phyloP scores from a whole-genome alignment of 805 yeast species.

The Vanderwaltozyma polyspora region DNA sequence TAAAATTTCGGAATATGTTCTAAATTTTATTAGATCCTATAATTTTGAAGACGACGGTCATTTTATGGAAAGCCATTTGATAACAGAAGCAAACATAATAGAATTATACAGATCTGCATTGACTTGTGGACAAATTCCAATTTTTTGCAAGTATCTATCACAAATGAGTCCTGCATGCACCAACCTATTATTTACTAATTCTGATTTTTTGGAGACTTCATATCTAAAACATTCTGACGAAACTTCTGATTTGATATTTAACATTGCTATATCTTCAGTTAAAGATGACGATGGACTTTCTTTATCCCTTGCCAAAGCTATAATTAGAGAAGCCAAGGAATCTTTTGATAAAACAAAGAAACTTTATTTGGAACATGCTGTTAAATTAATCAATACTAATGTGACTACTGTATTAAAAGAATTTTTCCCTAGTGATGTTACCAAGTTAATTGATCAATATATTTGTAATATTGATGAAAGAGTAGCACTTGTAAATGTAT shows the following conservation, averaged over 20 bases:
- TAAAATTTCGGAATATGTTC: constrained; percentile 10
- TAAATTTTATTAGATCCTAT: constrained; percentile 17
- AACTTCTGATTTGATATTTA: constrained; percentile 7
- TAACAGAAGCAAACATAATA: constrained; percentile 27
- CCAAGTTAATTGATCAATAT: constrained; percentile 17
- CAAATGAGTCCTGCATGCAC: constrained; percentile 2
- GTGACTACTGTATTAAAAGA: constrained; percentile 4
- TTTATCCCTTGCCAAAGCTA: constrained; percentile 5
- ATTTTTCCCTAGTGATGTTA: constrained; percentile 13
- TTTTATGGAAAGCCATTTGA: constrained; percentile 22
- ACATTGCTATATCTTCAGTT: constrained; percentile 5
- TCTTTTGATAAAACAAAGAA: not conserved
- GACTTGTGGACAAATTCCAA: constrained; percentile 7
- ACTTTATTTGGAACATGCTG: constrained; percentile 5
- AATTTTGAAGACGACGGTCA: constrained; percentile 19
- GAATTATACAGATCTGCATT: constrained; percentile 27
- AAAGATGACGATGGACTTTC: constrained; percentile 7
- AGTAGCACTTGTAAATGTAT: constrained; percentile 37
- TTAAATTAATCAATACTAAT: constrained; percentile 9
- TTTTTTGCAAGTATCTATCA: constrained; percentile 15
- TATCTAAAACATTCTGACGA: constrained; percentile 8
- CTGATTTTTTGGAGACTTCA: constrained; percentile 9
- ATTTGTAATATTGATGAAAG: constrained; percentile 27
- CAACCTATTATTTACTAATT: not conserved
- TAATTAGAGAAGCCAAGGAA: constrained; percentile 6